Conservation (phyloP, 2,329 filamentous ascomycete genomes). For the Fonsecaea erecta region DNA sequence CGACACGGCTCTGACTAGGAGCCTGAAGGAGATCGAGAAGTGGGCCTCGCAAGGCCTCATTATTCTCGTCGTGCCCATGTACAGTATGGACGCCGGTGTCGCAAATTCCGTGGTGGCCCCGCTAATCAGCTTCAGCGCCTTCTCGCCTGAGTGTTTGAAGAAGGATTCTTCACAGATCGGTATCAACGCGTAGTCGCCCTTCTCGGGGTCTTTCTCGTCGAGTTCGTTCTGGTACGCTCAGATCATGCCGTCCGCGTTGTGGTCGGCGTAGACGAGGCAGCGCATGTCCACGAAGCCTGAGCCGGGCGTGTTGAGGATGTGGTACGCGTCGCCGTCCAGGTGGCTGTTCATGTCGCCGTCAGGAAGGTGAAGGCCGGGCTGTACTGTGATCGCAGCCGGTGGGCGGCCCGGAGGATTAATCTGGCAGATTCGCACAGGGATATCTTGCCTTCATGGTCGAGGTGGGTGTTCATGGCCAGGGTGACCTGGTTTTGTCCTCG, state of each 20-base stretch:
- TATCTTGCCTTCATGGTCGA: constrained; percentile 58
- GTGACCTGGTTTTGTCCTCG: constrained; percentile 48
- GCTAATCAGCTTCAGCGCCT: constrained; percentile 45
- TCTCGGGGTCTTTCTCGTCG: too few species aligned
- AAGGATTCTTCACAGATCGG: constrained; percentile 53
- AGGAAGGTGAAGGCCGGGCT: constrained; percentile 53
- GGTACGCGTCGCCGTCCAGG: constrained; percentile 58
- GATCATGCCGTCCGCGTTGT: constrained; percentile 27
- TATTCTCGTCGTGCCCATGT: constrained; percentile 57
- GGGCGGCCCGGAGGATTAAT: constrained; percentile 52
- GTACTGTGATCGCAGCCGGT: constrained; percentile 19
- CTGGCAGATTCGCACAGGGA: constrained; percentile 58
- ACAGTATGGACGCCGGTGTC: constrained; percentile 48
- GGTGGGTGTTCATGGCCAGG: constrained; percentile 61
- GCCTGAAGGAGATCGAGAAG: constrained; percentile 58
- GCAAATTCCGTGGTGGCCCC: background rate
- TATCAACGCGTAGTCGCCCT: constrained; percentile 56
- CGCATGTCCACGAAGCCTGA: constrained; percentile 47
- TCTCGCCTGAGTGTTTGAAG: constrained; percentile 53
- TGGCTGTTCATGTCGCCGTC: constrained; percentile 61
- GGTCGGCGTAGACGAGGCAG: constrained; percentile 43
- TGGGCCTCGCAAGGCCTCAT: constrained; percentile 57
- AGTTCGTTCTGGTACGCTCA: constrained; percentile 55
- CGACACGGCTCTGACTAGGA: constrained; percentile 57
- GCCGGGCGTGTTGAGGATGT: constrained; percentile 49